Evolutionary conservation across 352 stramenopile genomes (phyloP).

Genomic region (Aphanomyces stellatus): DNA sequence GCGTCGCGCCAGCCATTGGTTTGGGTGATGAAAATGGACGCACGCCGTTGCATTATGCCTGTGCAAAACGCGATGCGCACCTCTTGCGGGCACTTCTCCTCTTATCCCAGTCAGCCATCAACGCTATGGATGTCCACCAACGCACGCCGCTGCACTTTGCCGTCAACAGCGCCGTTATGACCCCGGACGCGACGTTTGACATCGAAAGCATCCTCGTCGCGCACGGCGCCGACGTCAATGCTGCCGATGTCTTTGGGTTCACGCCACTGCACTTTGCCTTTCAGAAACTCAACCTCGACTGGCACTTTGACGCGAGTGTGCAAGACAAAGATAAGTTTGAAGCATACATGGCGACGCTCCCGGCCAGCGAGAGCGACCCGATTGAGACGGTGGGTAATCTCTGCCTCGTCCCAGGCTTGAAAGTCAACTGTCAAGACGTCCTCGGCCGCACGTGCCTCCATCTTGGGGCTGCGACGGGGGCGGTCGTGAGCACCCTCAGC

Average conservation of each 20-base stretch:
- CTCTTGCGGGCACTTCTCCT: constrained; percentile 42
- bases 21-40: constrained; percentile 34
- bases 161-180: constrained; percentile 58
- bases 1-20: constrained; percentile 36
- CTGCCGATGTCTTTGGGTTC: constrained; percentile 50
- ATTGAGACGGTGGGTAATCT: constrained; percentile 74
- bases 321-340: constrained; percentile 36
- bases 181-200: constrained; percentile 64
- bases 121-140: constrained; percentile 37
- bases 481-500: constrained; percentile 64
- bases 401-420: constrained; percentile 35
- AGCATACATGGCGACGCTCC: constrained; percentile 38
- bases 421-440: constrained; percentile 31
- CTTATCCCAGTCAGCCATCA: constrained; percentile 31
- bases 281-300: constrained; percentile 59
- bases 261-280: constrained; percentile 55
- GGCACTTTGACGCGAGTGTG: constrained; percentile 43
- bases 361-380: constrained; percentile 39
- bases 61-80: constrained; percentile 49
- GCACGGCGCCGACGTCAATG: constrained; percentile 39
- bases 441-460: constrained; percentile 55
- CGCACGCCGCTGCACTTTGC: constrained; percentile 65
- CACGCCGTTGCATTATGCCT: constrained; percentile 52
- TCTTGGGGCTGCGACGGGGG: constrained; percentile 56
- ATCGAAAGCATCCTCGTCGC: constrained; percentile 61